These are phyloP conservation scores for Canavalia ensiformis DNA, from an alignment of 306 rosid species.

Conservation along the genomic window DNA sequence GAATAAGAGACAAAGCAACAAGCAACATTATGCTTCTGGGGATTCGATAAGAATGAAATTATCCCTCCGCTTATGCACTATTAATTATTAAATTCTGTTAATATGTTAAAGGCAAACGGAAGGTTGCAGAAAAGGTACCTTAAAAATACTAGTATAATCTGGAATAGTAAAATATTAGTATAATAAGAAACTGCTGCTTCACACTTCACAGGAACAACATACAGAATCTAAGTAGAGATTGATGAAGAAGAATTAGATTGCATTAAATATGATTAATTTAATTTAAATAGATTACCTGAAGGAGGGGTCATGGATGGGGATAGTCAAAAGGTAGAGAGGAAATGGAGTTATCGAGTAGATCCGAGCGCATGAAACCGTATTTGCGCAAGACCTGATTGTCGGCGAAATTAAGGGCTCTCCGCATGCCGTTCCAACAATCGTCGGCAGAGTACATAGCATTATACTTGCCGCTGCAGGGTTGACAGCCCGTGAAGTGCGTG, in stretches of 20 bases:
- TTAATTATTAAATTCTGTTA: not conserved
- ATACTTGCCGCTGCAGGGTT: conserved; percentile 88
- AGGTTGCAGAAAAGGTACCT: conserved; percentile 10
- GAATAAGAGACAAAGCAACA: conserved; percentile 41
- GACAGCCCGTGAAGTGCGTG: conserved; percentile 92
- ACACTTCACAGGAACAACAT: not conserved
- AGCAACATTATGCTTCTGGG: conserved; percentile 44
- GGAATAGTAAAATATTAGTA: not conserved
- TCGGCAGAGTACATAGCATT: conserved; percentile 64
- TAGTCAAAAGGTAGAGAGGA: conserved; percentile 70
- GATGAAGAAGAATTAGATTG: conserved; percentile 30
- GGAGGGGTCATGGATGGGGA: conserved; percentile 39
- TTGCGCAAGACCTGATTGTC: conserved; percentile 85
- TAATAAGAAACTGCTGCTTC: not conserved
- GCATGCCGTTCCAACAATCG: conserved; percentile 84
- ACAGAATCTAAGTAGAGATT: conserved; percentile 43
- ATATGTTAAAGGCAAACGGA: not conserved
- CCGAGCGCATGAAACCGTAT: conserved; percentile 64
- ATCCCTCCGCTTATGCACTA: conserved; percentile 11
- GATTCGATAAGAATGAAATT: conserved; percentile 44
- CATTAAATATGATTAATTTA: not conserved
- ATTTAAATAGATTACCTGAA: conserved; percentile 30
- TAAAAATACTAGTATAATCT: not conserved
- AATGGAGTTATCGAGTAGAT: conserved; percentile 51
- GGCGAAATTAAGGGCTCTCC: conserved; percentile 73